A percentile compares a stretch with the other conserved stretches of the same genome.
These are phyloP conservation scores for Lyophyllum shimeji DNA, from an alignment of 768 basidiomycete species.

Conservation along the genomic window DNA sequence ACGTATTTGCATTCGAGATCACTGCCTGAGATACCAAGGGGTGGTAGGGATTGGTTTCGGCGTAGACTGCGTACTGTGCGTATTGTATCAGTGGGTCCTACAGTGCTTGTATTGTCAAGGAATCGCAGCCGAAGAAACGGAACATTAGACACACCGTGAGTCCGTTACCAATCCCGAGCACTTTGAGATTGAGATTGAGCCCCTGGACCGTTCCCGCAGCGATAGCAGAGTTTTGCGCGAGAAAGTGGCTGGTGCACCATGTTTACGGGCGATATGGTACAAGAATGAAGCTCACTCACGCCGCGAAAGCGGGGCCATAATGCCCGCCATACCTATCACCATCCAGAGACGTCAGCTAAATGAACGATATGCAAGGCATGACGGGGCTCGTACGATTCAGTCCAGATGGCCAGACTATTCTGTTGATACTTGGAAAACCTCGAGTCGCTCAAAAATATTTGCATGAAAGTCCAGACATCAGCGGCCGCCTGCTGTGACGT, in stretches of 20 bases:
- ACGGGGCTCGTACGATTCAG: conserved; percentile 46
- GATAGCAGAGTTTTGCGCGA: conserved; percentile 59
- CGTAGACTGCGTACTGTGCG: conserved; percentile 61
- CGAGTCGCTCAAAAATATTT: conserved; percentile 59
- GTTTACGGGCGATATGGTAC: not conserved
- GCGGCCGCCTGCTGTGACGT: conserved; percentile 54
- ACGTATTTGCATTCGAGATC: conserved; percentile 39
- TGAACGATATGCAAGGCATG: not conserved
- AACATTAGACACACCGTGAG: conserved; percentile 43
- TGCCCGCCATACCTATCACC: conserved; percentile 71
- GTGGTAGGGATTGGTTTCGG: conserved; percentile 56
- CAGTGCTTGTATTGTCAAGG: not conserved
- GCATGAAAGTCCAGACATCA: conserved; percentile 63
- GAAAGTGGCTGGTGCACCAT: conserved; percentile 41
- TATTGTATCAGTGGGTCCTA: conserved; percentile 52
- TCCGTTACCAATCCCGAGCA: conserved; percentile 61
- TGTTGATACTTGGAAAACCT: conserved; percentile 48
- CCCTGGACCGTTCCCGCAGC: conserved; percentile 43
- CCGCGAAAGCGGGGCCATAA: conserved; percentile 67
- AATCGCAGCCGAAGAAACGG: not conserved
- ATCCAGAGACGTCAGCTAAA: not conserved
- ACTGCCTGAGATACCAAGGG: conserved; percentile 45
- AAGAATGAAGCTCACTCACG: conserved; percentile 25
- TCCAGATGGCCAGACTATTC: conserved; percentile 59
- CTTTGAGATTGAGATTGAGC: conserved; percentile 54